Base-by-base conservation (phyloP, 2,329 filamentous ascomycete genomes). In the Amphichorda felina region DNA sequence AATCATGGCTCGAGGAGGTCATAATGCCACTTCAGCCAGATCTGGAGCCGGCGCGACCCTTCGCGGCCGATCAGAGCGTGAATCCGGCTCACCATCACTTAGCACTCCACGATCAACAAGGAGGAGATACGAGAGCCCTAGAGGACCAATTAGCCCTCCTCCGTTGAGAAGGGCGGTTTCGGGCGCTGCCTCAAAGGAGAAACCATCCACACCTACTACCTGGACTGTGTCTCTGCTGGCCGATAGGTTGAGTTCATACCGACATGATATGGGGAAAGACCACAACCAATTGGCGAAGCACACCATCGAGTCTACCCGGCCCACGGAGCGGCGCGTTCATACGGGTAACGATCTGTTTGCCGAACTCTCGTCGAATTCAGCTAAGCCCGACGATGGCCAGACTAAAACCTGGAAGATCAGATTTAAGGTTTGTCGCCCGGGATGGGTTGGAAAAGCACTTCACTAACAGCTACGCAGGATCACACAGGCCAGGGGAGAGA, bases 301-400 rank as follows among this genome's bases (percentile, higher is more conserved):
- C 37, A 54, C 61, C 22, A 56, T 72, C 24, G 57, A 64, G 39
- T 59, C 63, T 10, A 64, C 64, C 36, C 59, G 58, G 30, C 55
- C 56, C 2, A 52, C 51, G 5, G 54, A 61, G 35, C 57, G 55
- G 18, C 59, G 56, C 21, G 52, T 64, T 38, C 45, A 56, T 17
- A 58, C 59, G 35, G 61, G 63, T 30, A 49, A 53, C 8, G 68
- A 72, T 38, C 59, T 63, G 40, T 72, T 75, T 44, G 61, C 63
- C 3, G 53, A 55, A 30, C 50, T 73, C 10, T 18, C 31, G 40
- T 57, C 53, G 13, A 50, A 50, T 15, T 47, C 54, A 3, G 51
- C 60, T 1, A 50, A 53, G 1, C 49, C 56, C 3, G 54, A 59
- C n/a, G 44, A 53, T 14, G 54, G 51, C 33, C n/a, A n/a, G n/a